A percentile compares a stretch with the other conserved stretches of the same genome.
phyloP scores from a whole-genome alignment of 257 asterid genomes.

The Verbascum thapsus region DNA sequence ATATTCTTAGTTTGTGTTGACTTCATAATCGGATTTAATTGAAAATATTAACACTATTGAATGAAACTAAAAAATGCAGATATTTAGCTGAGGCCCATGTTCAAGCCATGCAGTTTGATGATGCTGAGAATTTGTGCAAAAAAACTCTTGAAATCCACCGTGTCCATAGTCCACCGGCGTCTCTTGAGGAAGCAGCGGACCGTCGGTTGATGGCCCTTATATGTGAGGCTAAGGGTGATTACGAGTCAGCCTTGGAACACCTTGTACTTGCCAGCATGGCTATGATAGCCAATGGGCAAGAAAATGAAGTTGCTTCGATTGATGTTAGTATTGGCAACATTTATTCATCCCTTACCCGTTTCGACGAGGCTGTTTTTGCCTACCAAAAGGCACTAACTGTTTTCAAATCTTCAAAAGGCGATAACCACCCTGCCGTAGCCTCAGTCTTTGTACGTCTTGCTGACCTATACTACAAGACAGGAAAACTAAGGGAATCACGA shows the following conservation, averaged over 20 bases:
- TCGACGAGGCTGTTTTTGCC: constrained; percentile 96
- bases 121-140: constrained; percentile 82
- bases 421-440: constrained; percentile 92
- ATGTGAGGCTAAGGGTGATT: constrained; percentile 93
- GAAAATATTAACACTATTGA: background rate
- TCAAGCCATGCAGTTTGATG: constrained; percentile 97
- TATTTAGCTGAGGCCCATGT: constrained; percentile 98
- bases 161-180: constrained; percentile 96
- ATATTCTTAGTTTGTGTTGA: background rate
- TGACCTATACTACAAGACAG: constrained; percentile 88
- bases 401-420: constrained; percentile 94
- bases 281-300: constrained; percentile 96
- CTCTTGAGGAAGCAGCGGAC: constrained; percentile 99
- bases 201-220: constrained; percentile 97
- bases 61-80: constrained; percentile 45
- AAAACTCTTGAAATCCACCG: constrained; percentile 96
- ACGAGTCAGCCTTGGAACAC: constrained; percentile 93
- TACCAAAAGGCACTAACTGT: constrained; percentile 98
- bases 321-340: constrained; percentile 96
- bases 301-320: constrained; percentile 87
- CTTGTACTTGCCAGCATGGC: constrained; percentile 99
- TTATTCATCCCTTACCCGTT: constrained; percentile 82
- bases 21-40: background rate
- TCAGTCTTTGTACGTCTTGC: constrained; percentile 94
- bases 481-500: constrained; percentile 87